Percentiles rank a stretch among this genome's conserved stretches.
phyloP scores from a whole-genome alignment of 1,139 yeast genomes.

The Yamadazyma trypodendri region DNA sequence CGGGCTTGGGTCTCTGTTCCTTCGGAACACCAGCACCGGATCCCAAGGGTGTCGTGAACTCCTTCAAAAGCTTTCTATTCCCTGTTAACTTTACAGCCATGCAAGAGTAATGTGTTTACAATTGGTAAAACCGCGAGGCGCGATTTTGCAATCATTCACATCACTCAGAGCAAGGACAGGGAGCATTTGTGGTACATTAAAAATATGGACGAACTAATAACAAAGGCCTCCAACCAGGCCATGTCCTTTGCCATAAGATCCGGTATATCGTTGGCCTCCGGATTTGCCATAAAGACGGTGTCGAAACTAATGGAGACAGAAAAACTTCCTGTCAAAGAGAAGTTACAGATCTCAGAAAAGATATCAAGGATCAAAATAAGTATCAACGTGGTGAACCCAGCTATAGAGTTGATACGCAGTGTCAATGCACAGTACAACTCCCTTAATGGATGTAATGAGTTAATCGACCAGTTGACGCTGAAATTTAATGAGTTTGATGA shows the following conservation, averaged over 20 bases:
- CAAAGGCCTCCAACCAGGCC: constrained; percentile 74
- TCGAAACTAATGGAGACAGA: constrained; percentile 49
- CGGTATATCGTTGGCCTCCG: constrained; percentile 73
- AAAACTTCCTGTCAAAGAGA: constrained; percentile 61
- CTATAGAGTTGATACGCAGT: constrained; percentile 68
- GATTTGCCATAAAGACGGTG: constrained; percentile 70
- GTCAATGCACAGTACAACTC: constrained; percentile 70
- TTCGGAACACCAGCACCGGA: constrained; percentile 47
- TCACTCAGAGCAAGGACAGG: background rate
- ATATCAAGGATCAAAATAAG: constrained; percentile 54
- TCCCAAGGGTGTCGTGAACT: constrained; percentile 45
- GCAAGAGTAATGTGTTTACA: constrained; percentile 3
- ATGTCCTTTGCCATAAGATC: constrained; percentile 79
- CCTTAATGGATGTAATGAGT: constrained; percentile 53
- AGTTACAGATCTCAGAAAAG: constrained; percentile 39
- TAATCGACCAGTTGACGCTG: constrained; percentile 55
- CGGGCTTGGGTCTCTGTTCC: constrained; percentile 40
- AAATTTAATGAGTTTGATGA: constrained; percentile 63
- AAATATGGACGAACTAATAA: constrained; percentile 44
- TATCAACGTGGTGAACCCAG: constrained; percentile 62
- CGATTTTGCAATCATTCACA: constrained; percentile 1
- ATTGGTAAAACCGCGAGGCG: constrained; percentile 2
- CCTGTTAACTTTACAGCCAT: constrained; percentile 9
- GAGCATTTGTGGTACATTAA: background rate
- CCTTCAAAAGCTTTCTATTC: constrained; percentile 31